Percentiles rank a stretch among this genome's conserved stretches.
phyloP scores from a whole-genome alignment of 2,329 filamentous ascomycete genomes.

The Aspergillus ochraceoroseus region DNA sequence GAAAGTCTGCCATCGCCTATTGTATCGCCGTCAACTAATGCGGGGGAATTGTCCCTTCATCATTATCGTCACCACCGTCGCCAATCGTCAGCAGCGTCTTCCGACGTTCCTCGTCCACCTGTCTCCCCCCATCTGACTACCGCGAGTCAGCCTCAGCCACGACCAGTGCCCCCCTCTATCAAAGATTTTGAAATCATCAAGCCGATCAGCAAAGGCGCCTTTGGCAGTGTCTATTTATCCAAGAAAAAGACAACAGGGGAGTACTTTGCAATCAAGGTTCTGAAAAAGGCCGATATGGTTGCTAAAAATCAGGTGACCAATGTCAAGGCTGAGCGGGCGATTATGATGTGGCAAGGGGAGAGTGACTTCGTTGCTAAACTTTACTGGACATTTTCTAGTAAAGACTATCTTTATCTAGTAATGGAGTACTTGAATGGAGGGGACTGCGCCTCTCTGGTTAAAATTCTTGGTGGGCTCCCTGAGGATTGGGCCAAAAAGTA shows the following conservation, averaged over 20 bases:
- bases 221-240: conserved; percentile 93
- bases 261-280: conserved; percentile 96
- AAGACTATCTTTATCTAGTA: conserved; percentile 95
- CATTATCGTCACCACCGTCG: conserved; percentile 69
- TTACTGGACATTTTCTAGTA: conserved; percentile 99
- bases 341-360: conserved; percentile 99
- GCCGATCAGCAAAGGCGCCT: conserved; percentile 96
- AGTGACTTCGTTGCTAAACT: conserved; percentile 98
- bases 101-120: conserved; percentile 62
- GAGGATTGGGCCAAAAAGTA: conserved; percentile 99
- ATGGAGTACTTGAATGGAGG: conserved; percentile 99
- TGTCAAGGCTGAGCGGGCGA: conserved; percentile 95
- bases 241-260: conserved; percentile 99
- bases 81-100: conserved; percentile 85
- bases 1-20: conserved; percentile 70
- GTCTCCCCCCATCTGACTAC: conserved; percentile 77
- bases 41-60: conserved; percentile 60
- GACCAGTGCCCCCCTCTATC: conserved; percentile 88
- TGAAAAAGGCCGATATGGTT: conserved; percentile 99
- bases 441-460: conserved; percentile 94
- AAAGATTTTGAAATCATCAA: conserved; percentile 99
- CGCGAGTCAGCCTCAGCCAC: conserved; percentile 74
- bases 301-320: conserved; percentile 99
- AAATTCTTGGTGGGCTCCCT: conserved; percentile 81
- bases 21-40: conserved; percentile 78